phyloP scores from a whole-genome alignment of 2,329 filamentous ascomycete species.

The Huntiella abstrusa region DNA sequence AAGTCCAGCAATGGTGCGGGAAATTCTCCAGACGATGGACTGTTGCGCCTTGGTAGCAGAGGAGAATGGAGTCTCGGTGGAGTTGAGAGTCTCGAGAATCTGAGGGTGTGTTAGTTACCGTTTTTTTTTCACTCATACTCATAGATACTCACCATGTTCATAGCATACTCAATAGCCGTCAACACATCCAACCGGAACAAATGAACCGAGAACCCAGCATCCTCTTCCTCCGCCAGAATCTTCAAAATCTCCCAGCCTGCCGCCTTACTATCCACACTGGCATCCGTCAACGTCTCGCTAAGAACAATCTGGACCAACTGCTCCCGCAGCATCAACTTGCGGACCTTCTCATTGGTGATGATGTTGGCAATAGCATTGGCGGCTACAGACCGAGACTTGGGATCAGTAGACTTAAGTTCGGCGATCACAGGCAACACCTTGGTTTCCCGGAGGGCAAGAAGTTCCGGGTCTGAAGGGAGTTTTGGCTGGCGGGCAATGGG shows the following conservation, averaged over 20 bases:
- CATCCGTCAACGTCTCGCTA: conserved; percentile 44
- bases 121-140: background rate
- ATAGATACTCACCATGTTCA: conserved; percentile 26
- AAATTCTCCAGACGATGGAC: conserved; percentile 33
- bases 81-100: conserved; percentile 25
- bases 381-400: conserved; percentile 39
- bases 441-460: conserved; percentile 41
- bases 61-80: conserved; percentile 23
- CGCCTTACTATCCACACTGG: conserved; percentile 41
- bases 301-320: conserved; percentile 45
- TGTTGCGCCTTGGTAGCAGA: conserved; percentile 35
- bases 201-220: conserved; percentile 47
- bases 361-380: conserved; percentile 42
- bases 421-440: conserved; percentile 44
- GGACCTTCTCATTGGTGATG: conserved; percentile 40
- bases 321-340: conserved; percentile 47
- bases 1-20: conserved; percentile 33
- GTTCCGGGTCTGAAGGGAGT: conserved; percentile 42
- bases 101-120: conserved; percentile 14
- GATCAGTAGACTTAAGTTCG: conserved; percentile 38
- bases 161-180: conserved; percentile 38
- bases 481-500: conserved; percentile 40
- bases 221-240: conserved; percentile 42
- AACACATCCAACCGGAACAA: conserved; percentile 42
- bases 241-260: conserved; percentile 50